Percentiles rank a stretch among this genome's conserved stretches.
phyloP scores from a whole-genome alignment of 2,329 filamentous ascomycete genomes.

The Paecilomyces fulvus region DNA sequence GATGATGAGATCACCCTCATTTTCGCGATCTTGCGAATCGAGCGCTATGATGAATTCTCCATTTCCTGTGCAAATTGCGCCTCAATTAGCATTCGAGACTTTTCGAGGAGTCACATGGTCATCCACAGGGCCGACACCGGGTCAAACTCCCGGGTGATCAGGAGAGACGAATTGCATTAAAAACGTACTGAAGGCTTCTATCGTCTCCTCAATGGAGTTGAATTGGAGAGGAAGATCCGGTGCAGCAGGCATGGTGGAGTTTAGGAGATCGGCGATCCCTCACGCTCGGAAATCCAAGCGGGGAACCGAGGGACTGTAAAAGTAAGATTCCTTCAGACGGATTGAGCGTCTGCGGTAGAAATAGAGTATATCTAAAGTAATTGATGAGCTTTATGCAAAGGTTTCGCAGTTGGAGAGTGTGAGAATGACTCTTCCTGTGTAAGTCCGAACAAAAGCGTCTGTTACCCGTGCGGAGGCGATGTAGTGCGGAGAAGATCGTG shows the following conservation, averaged over 20 bases:
- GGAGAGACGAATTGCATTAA: neutral
- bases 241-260: slow-evolving; percentile 24
- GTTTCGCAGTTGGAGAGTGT: neutral
- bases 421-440: neutral
- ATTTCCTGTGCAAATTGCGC: slow-evolving; percentile 43
- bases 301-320: slow-evolving; percentile 1
- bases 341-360: neutral
- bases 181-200: slow-evolving; percentile 33
- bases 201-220: slow-evolving; percentile 35
- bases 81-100: neutral
- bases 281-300: slow-evolving; percentile 11
- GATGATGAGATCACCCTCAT: slow-evolving; percentile 97
- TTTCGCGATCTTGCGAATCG: slow-evolving; percentile 85
- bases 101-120: neutral
- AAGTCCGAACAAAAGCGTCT: neutral
- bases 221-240: slow-evolving; percentile 27
- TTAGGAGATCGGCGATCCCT: slow-evolving; percentile 14
- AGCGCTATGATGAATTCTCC: slow-evolving; percentile 95
- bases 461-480: neutral
- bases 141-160: neutral
- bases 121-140: neutral
- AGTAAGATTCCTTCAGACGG: neutral
- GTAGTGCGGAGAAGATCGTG: neutral
- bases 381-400: neutral
- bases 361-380: neutral